Base-by-base conservation (phyloP, 805 yeast genomes). In the Yarrowia hollandica region DNA sequence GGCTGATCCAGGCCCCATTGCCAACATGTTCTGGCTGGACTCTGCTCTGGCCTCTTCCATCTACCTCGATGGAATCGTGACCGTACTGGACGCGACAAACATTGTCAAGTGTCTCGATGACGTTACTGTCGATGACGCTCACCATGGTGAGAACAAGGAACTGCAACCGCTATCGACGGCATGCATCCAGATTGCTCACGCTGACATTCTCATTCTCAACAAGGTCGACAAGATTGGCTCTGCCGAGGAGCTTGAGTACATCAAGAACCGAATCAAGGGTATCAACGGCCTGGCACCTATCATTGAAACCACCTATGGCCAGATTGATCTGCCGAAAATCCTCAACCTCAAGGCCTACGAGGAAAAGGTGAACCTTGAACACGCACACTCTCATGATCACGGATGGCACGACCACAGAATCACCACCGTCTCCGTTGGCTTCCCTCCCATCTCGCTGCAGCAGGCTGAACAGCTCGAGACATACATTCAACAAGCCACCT, bases 1-100 rank as follows among this genome's bases (percentile, higher is more conserved):
- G 14, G 99, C 99, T 0, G 98, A 94, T 68, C 99, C 99, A 0
- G 97, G 91, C 0, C 98, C 98, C 0, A 90, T 94, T 23, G 97
- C 97, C 4, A 82, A 84, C 63, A 92, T 92, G 97, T 94, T 94
- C 72, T 94, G 99, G 99, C 78, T 91, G 26, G 99, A 94, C 70
- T 92, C 88, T 21, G 97, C 91, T 0, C 75, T 94, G 60, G 79
- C 85, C 14, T 84, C 96, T 4, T 85, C 84, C 64, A 90, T 94
- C 1, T 88, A 88, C 69, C 85, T 94, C 28, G 96, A 90, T 71
- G 95, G 95, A 0, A 89, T 90, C 5, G 77, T 90, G 15, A 86
- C 96, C 0, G 96, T 90, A 3, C 73, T 90, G 42, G 96, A 90
- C 59, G 64, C 65, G 6, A 58, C 54, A 19, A 55, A 55, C 14